Base-by-base conservation (phyloP, 75 land plant species). In the Selaginella tamariscina region DNA sequence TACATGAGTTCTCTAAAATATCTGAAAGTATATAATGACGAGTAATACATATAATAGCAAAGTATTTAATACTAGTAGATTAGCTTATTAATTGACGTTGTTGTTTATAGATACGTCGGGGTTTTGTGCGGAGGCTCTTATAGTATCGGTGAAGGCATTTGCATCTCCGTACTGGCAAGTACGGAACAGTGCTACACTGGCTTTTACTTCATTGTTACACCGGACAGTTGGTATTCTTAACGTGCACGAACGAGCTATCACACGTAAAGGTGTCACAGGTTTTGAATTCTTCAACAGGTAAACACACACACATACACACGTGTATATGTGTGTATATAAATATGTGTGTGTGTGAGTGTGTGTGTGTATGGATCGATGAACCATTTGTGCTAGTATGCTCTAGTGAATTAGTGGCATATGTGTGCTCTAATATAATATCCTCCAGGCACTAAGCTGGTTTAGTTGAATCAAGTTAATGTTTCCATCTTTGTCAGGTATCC, bases 231-330 rank as follows among this genome's bases (percentile, higher is more conserved):
- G 98, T 32, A 89, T 94, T 56, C 82, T 94, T 32, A 94, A 94
- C 73, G 80, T 85, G 23, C 95, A 85, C 15, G 83, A 83, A 69
- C 76, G 84, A 28, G 96, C 89, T 68, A 86, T 96, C 29, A 88
- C 96, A 56, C 56, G 96, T 55, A 87, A 85, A 31, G 84, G 88
- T n/a, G 67, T 94, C 44, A 89, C 98, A 64, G 96, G 96, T 30
- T 92, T 94, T 71, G 98, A 94, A 66, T 94, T 94, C 72, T 89
- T 94, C 66, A 90, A 94, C 82, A 87, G 98, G 98, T 94, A 80
- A 64, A 31, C 20, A 27, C 1, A 13, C 11, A 13, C 20, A 13
- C 54, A 13, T 20, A 13, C 54, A 49, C n/a, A n/a, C n/a, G n/a
- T n/a, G n/a, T n/a, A n/a, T n/a, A n/a, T n/a, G n/a, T n/a, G n/a